These are phyloP conservation scores for Eudorina sp. DNA, from an alignment of 139 green algal genomes.

Conservation along the genomic window DNA sequence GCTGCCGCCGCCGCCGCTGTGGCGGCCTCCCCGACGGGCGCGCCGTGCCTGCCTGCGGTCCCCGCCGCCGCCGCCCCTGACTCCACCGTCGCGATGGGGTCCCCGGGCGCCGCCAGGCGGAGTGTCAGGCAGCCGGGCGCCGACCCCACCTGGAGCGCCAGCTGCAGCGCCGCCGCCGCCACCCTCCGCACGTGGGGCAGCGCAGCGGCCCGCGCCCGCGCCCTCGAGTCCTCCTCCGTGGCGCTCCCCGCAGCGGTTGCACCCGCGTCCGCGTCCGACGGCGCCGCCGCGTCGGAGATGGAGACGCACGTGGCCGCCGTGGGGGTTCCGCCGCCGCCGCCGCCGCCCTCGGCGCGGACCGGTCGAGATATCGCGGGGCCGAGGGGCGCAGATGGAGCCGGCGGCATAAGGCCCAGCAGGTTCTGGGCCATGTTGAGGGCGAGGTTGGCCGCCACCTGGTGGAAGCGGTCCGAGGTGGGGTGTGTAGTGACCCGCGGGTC, in stretches of 20 bases:
- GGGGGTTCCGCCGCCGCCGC: neutral
- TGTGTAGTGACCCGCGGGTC: neutral
- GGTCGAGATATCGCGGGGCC: neutral
- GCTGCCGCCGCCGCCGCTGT: neutral
- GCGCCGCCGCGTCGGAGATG: neutral
- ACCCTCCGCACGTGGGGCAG: neutral
- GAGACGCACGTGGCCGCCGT: neutral
- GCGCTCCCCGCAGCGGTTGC: too few species aligned
- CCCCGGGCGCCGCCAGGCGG: slow-evolving; percentile 21
- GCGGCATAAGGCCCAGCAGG: slow-evolving; percentile 11
- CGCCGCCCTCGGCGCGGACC: too few species aligned
- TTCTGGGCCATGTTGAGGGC: slow-evolving; percentile 28
- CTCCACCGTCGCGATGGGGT: neutral
- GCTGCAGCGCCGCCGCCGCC: slow-evolving; percentile 8
- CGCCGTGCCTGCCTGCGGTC: neutral
- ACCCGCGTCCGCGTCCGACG: neutral
- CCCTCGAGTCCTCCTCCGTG: neutral
- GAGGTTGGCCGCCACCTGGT: neutral
- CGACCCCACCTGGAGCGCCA: neutral
- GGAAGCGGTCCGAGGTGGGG: neutral
- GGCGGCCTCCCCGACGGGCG: neutral
- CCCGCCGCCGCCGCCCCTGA: neutral
- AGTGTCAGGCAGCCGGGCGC: neutral
- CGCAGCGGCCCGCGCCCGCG: neutral
- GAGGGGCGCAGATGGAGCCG: neutral